Evolutionary conservation across 495 filamentous ascomycete species (phyloP).

Genomic region (Astrothelium subdiscretum): DNA sequence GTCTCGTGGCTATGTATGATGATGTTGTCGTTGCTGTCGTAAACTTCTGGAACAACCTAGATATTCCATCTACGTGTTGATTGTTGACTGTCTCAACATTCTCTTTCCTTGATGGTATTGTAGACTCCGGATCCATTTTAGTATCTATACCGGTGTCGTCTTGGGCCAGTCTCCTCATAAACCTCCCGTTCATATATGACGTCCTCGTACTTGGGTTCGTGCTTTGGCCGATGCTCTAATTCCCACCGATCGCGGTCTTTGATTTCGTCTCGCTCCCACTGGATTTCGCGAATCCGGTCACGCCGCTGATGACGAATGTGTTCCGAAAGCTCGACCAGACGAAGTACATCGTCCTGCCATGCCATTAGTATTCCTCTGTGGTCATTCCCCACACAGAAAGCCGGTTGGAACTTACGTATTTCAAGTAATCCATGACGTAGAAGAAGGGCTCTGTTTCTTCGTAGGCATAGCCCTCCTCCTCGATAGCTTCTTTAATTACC

Average conservation of each 20-base stretch:
- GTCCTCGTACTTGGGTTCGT: constrained; percentile 17
- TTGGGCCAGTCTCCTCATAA: constrained; percentile 10
- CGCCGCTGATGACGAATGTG: constrained; percentile 66
- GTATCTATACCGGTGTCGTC: constrained; percentile 16
- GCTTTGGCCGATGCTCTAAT: constrained; percentile 5
- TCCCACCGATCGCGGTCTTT: constrained; percentile 3
- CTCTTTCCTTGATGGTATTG: background rate
- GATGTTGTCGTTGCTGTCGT: constrained; percentile 1
- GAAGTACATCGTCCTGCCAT: constrained; percentile 69
- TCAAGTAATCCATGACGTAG: constrained; percentile 85
- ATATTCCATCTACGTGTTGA: background rate
- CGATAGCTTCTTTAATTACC: constrained; percentile 77
- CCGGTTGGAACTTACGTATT: constrained; percentile 52
- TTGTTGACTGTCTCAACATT: background rate
- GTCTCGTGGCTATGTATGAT: background rate
- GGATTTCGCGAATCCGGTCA: constrained; percentile 67
- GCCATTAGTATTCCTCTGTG: background rate
- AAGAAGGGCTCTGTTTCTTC: constrained; percentile 85
- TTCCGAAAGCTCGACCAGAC: constrained; percentile 71
- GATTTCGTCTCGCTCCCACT: constrained; percentile 56
- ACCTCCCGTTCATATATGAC: constrained; percentile 24
- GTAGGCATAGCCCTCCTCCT: constrained; percentile 72
- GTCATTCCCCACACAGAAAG: background rate
- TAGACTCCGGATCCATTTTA: no score
- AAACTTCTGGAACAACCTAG: background rate